A percentile compares a stretch with the other conserved stretches of the same genome.
Conservation (phyloP, 306 rosid genomes). For the Oxytropis ochrocephala region DNA sequence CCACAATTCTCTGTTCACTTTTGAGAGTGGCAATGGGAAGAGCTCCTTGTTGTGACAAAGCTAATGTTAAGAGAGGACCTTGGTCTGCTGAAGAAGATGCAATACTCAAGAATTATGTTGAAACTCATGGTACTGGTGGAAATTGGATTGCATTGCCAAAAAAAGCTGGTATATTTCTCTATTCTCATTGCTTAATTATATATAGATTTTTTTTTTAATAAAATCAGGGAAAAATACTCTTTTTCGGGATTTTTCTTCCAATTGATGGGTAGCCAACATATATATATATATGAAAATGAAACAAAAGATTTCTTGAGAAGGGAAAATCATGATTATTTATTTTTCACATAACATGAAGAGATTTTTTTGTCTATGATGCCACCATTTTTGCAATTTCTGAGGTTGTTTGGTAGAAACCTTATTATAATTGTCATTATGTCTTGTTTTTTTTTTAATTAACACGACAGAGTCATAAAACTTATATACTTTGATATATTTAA, state of each 20-base stretch:
- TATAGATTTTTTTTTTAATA: too few species aligned
- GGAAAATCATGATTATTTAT: neutral
- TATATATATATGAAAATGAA: too few species aligned
- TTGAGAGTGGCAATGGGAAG: conserved; percentile 61
- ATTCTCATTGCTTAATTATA: too few species aligned
- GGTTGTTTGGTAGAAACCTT: too few species aligned
- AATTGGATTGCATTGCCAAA: conserved; percentile 81
- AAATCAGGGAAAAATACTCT: too few species aligned
- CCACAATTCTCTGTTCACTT: neutral
- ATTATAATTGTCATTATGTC: neutral
- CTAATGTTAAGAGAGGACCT: conserved; percentile 77
- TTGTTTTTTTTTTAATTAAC: neutral
- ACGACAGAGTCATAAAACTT: neutral
- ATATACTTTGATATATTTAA: neutral
- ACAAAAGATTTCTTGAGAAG: neutral
- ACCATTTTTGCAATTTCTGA: too few species aligned
- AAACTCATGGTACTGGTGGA: conserved; percentile 65
- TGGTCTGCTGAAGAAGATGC: conserved; percentile 97
- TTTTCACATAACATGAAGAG: neutral
- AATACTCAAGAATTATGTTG: conserved; percentile 50
- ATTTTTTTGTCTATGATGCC: neutral
- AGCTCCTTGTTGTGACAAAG: conserved; percentile 92
- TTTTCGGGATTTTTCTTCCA: too few species aligned
- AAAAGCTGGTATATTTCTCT: conserved; percentile 62
- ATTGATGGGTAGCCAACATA: too few species aligned